A percentile compares a stretch with the other conserved stretches of the same genome.
Conservation (phyloP, 75 land plant genomes). For the Pseudotsuga menziesii region DNA sequence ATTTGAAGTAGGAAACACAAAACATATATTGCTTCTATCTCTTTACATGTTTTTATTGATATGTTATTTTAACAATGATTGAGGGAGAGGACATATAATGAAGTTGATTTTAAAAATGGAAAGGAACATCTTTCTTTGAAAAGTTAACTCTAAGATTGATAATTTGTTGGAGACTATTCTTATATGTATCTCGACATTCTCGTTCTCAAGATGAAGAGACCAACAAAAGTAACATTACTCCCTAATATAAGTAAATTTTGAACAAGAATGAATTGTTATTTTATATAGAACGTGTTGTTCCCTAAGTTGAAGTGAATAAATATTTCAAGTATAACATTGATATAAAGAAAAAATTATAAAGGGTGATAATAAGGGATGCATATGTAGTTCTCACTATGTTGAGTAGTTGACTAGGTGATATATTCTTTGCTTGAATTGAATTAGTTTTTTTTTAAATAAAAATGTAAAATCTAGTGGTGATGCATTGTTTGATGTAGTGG, state of each 20-base stretch:
- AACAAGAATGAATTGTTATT: conserved; percentile 59
- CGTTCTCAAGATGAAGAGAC: conserved; percentile 25
- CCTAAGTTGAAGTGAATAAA: conserved; percentile 58
- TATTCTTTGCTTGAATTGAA: no score
- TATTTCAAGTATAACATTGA: conserved; percentile 42
- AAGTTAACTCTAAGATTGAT: conserved; percentile 49
- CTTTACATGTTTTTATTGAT: conserved; percentile 88
- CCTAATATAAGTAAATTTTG: conserved; percentile 34
- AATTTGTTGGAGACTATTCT: conserved; percentile 71
- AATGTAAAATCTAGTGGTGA: no score
- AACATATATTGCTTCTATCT: conserved; percentile 72
- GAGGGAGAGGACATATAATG: conserved; percentile 41
- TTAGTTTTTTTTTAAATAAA: no score
- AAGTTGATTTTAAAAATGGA: conserved; percentile 19
- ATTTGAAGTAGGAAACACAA: conserved; percentile 82
- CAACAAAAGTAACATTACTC: conserved; percentile 8
- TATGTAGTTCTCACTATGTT: no score
- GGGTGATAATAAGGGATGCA: neutral
- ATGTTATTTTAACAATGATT: conserved; percentile 78
- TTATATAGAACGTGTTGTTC: conserved; percentile 42
- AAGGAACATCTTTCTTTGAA: conserved; percentile 13
- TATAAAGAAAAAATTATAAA: conserved; percentile 55
- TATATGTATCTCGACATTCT: conserved; percentile 65
- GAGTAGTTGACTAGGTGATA: no score
- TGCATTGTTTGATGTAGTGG: no score